Evolutionary conservation across 148 eudicot species (phyloP), one percentile per base, ranked within the genome.

Genomic region (Rhododendron mucronatum): DNA sequence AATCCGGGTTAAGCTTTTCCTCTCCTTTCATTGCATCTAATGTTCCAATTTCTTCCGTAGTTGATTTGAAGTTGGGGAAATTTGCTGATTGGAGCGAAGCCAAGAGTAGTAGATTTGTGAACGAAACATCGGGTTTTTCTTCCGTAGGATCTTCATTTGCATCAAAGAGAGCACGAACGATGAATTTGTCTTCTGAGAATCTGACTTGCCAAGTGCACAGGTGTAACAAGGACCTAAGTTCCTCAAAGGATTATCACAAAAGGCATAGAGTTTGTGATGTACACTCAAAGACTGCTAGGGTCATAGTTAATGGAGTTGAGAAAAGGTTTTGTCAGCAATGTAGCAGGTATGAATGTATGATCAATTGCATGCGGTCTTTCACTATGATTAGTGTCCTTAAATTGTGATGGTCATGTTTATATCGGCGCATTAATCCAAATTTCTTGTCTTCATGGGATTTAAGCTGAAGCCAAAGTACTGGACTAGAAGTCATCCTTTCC

Each of bases 301-400:
- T 97, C 50, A 88, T 97, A 89, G 96, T 97, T 39, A 97, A 93
- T 86, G 95, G 98, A 50, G 88, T 93, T 53, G 94, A 93, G 83
- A 96, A 95, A 69, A 94, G 99, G 84, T 97, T 97, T 91, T 97
- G 99, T 88, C 99, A 97, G 93, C 98, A 97, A 86, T 97, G 99
- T 88, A 97, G 99, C 96, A 95, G 99, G 99, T 97, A 63, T 88
- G 28, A 89, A 95, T 98, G 99, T 97, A 63, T 88, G 28, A 89
- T 82, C 82, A 87, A 82, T 69, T 80, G 39, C 87, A n/a, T 81
- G 23, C 39, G 5, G 59, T 71, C 76, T 71, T 30, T 71, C 39
- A 30, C 2, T 71, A 33, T 71, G 21, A 33, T 71, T 14, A n/a
- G 73, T 65, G 30, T 10, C 5, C 33, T 10, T 28, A 67, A 67